Evolutionary conservation across 2,329 filamentous ascomycete genomes (phyloP), one percentile per base, ranked within the genome.

Genomic region (Pseudocercospora cruenta): DNA sequence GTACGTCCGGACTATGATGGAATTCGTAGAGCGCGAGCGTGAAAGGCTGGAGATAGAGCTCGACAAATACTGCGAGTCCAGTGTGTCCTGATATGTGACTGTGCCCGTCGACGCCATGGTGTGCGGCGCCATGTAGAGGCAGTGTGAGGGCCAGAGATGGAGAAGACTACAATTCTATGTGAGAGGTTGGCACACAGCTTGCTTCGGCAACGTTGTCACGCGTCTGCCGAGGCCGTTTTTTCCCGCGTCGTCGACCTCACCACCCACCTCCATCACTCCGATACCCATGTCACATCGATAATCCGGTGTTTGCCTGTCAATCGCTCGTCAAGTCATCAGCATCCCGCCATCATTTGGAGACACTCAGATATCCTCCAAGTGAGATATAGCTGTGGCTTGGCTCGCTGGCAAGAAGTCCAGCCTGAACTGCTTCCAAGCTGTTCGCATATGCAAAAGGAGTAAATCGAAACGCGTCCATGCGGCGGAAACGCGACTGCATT

Each of bases 1-100:
- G 82, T 98, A 98, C 31, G 91, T 91, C 80, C 95, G 95, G 72
- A 94, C 95, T 75, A 97, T 91, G 74, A 91, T 88, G 58, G 88
- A 90, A 53, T 89, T 84, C 43, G 85, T 85, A 62, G 88, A 87
- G 61, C 89, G 88, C 58, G 90, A 86, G 59, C 87, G 88, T 28
- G 88, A 86, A 58, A 92, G 83, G 64, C 89, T 91, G 62, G 90
- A 88, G 72, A 91, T 87, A 67, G 92, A 92, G 64, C 87, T 87
- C 49, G 89, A 87, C 67, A 89, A 82, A 67, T 84, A 81, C 74
- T 86, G 85, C 69, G 88, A 86, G 73, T 84, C 84, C 72, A 82
- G 72, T 68, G 78, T 77, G 72, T 83, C 78, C 79, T 84, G 73
- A 69, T 84, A 82, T 69, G 84, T 84, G 73, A 79, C 75, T 73